Base-by-base conservation (phyloP, 257 asterid genomes). In the Solanum microdontum region DNA sequence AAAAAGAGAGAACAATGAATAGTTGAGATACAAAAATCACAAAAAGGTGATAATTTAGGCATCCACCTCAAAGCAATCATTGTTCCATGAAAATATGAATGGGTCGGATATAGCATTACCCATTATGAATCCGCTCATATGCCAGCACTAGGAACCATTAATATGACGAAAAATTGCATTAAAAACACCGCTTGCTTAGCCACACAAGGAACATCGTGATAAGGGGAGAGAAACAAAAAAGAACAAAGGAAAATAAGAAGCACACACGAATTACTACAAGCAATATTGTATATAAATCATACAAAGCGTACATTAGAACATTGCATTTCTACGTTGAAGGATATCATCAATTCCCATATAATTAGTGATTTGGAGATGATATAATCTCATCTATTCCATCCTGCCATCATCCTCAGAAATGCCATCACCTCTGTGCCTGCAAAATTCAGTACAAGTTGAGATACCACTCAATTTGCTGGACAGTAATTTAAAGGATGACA, bases 381-480 rank as follows among this genome's bases (percentile, higher is more conserved):
- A 45, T 85, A 75, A 69, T 83, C 83, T 91, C 84, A 88, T 88
- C 92, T 75, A 87, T 91, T 91, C 94, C 75, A 37, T 88, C 91
- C 95, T 92, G 92, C 92, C 92, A 87, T 89, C 92, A 72, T 90
- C 95, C 48, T 94, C 96, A 0, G 97, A 91, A 5, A 69, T 87
- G 40, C 95, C 96, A 87, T 95, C 95, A 55, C 98, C 97, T 12
- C 92, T 92, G 87, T 93, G 96, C 94, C 98, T 95, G 96, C 85
- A 77, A 91, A 80, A 86, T 84, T 64, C 43, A 85, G 19, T 40
- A 84, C 37, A 30, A 82, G 21, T 30, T 51, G 43, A 19, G 30
- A 48, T 48, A 30, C 79, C 73, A 11, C 70, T 48, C 19, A 32
- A 30, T 45, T 80, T 5, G 1, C 9, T 80, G 26, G 68, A 8